These are phyloP conservation scores for Aspergillus nanangensis DNA, from an alignment of 495 filamentous ascomycete species.

Conservation along the genomic window DNA sequence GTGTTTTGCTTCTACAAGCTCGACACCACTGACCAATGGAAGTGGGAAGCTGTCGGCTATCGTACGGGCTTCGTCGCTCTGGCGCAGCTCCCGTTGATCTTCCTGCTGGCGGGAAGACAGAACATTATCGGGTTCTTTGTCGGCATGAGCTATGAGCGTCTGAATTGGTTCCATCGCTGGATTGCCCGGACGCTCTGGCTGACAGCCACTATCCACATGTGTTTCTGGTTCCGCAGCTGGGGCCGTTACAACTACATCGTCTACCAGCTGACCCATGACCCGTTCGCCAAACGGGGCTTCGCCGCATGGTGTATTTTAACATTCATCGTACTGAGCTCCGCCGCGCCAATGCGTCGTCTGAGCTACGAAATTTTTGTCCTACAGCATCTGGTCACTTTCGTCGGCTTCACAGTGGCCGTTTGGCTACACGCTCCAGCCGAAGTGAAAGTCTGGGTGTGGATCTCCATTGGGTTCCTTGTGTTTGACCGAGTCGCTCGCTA, in stretches of 20 bases:
- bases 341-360: conserved; percentile 62
- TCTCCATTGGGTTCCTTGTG: conserved; percentile 63
- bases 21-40: conserved; percentile 32
- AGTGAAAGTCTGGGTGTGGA: conserved; percentile 59
- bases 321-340: conserved; percentile 65
- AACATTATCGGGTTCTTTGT: conserved; percentile 66
- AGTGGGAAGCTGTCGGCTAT: conserved; percentile 70
- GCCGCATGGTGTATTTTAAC: conserved; percentile 69
- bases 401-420: conserved; percentile 63
- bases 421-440: conserved; percentile 57
- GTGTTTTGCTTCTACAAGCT: conserved; percentile 42
- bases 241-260: conserved; percentile 57
- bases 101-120: conserved; percentile 73
- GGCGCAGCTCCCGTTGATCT: conserved; percentile 77
- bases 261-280: conserved; percentile 56
- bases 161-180: conserved; percentile 88
- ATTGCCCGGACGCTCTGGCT: conserved; percentile 68
- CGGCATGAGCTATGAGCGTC: conserved; percentile 66
- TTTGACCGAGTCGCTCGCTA: conserved; percentile 63
- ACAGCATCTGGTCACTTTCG: conserved; percentile 68
- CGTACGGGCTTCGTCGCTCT: conserved; percentile 72
- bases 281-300: conserved; percentile 63
- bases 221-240: conserved; percentile 69
- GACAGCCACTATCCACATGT: conserved; percentile 70
- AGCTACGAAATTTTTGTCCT: conserved; percentile 79